These are phyloP conservation scores for Sporisorium exsertum DNA, from an alignment of 1,284 basidiomycete genomes.

Conservation along the genomic window DNA sequence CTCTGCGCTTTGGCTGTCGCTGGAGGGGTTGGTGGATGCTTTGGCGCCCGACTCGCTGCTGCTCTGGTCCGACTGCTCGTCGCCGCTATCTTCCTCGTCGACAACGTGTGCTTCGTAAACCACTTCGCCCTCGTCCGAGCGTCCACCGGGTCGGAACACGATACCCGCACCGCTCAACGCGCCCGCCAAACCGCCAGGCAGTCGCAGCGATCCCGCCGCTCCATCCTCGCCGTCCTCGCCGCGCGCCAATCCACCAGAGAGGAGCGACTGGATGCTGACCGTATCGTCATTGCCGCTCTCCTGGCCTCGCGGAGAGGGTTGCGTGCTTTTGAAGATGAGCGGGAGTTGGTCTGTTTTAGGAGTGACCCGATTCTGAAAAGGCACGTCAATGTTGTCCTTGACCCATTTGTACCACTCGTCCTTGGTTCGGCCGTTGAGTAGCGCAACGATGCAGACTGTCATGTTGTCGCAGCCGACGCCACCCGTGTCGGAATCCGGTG, in stretches of 20 bases:
- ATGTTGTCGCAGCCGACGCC: slow-evolving; percentile 99
- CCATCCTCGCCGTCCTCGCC: slow-evolving; percentile 56
- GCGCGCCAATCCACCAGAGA: slow-evolving; percentile 60
- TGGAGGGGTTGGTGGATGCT: slow-evolving; percentile 3
- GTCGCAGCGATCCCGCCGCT: slow-evolving; percentile 28
- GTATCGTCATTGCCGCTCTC: slow-evolving; percentile 40
- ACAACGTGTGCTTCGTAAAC: slow-evolving; percentile 65
- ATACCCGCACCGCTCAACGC: slow-evolving; percentile 63
- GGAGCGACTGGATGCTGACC: slow-evolving; percentile 62
- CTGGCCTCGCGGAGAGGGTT: slow-evolving; percentile 20
- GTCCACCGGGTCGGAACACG: slow-evolving; percentile 61
- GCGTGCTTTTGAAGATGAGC: slow-evolving; percentile 74
- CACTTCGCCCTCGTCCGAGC: slow-evolving; percentile 56
- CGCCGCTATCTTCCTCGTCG: slow-evolving; percentile 56
- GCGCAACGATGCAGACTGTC: slow-evolving; percentile 91
- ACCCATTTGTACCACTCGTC: slow-evolving; percentile 96
- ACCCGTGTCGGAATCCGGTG: slow-evolving; percentile 90
- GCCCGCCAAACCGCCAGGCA: slow-evolving; percentile 56
- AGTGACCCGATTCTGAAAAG: slow-evolving; percentile 79
- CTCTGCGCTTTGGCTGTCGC: slow-evolving; percentile 19
- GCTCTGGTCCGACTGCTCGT: slow-evolving; percentile 43
- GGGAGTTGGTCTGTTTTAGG: slow-evolving; percentile 72
- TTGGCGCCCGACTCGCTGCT: slow-evolving; percentile 24
- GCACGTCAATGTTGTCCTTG: slow-evolving; percentile 80
- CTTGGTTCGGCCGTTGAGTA: slow-evolving; percentile 86